Base-by-base conservation (phyloP, 768 basidiomycete species). In the Cubamyces sp. region DNA sequence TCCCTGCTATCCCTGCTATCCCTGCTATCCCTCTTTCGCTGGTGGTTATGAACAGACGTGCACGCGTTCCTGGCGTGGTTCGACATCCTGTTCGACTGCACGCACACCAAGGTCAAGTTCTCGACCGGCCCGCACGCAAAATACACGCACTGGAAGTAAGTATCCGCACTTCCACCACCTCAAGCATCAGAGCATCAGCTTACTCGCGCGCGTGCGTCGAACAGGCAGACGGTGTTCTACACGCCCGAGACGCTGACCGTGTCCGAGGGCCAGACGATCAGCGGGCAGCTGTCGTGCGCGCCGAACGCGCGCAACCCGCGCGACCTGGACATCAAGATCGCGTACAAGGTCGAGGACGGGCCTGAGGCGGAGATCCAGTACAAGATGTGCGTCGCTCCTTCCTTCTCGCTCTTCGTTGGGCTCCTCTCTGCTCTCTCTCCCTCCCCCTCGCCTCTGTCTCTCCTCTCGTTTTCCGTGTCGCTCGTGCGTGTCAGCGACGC, bases 61-160 rank as follows among this genome's bases (percentile, higher is more conserved):
- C 97, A 99, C 73, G 97, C 97, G 23, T 97, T 98, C 87, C 87
- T 99, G 52, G 95, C 94, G 37, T 99, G 97, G 97, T 99, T 99
- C 77, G 97, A 99, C 74, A 90, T 96, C 71, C 83, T 87, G 43
- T 99, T 99, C 79, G 90, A 92, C 60, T 94, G 91, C 74, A 94
- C 94, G 58, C 97, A 98, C 81, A 97, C 94, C 77, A 92, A 91
- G 73, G 88, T 96, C 64, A 86, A 87, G 70, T 99, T 99, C 77
- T 96, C 94, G 48, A 99, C 97, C 14, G 97, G 97, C 14, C 97
- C 97, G 15, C 97, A 98, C 70, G 92, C 96, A 57, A 91, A 94
- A 75, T 95, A 95, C 78, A 95, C 93, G 26, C 93, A 95, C 74
- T 95, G 93, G 93, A 95, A 95, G 94, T 95, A 69, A 74, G 92